Base-by-base conservation (phyloP, 805 yeast species). In the Saccharomycodes ludwigii region DNA sequence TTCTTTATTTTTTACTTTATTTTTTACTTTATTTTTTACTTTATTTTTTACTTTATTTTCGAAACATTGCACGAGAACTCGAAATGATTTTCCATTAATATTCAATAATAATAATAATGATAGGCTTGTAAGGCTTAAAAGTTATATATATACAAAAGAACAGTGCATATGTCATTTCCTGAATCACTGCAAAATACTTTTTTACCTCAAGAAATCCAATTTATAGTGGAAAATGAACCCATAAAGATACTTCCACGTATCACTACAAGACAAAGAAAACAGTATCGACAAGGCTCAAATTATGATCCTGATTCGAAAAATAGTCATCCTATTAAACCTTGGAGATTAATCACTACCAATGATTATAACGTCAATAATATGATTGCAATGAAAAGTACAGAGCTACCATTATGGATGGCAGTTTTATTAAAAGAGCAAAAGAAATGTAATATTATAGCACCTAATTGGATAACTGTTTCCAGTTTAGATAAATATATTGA, bases 331-430 rank as follows among this genome's bases (percentile, higher is more conserved):
- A 33, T 31, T 30, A 21, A 27, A 9, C 36, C 39, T 6, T 50
- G 54, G 54, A 41, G 40, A 11, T 44, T 50, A 23, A 48, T 54
- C 3, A 52, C 71, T 55, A 59, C 68, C 18, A 59, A 58, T 25
- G 52, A 46, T 18, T 28, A 33, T 12, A 40, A 42, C 5, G 31
- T 55, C 28, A 52, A 49, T 31, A 52, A 50, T 32, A 43, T 55
- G 50, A 49, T 51, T 27, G 83, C 93, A 0, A 65, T 80, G 68
- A 68, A 77, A 38, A 65, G 86, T 32, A 68, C 66, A 13, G 61
- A 68, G 29, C 73, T 91, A 0, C 94, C 95, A 0, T 40, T 88
- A 2, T 91, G 97, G 97, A 60, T 82, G 14, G 97, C 96, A 0
- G 50, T 86, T 6, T 58, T 86, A 14, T 59, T 91, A 30, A 84